phyloP scores from a whole-genome alignment of 768 basidiomycete genomes.

The Amanita subjunquillea region DNA sequence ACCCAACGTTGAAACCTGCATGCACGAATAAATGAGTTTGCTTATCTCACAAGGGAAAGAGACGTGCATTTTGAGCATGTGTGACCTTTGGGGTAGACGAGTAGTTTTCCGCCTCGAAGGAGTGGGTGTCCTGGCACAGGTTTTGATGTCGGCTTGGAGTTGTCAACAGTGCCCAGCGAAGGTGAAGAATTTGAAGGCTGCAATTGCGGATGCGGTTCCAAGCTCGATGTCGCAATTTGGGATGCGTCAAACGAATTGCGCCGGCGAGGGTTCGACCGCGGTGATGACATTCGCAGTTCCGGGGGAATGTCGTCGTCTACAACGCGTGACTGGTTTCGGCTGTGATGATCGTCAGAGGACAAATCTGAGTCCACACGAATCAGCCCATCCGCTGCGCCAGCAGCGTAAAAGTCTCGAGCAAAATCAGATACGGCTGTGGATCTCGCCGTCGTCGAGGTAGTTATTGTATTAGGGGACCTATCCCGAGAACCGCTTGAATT shows the following conservation, averaged over 20 bases:
- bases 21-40: not conserved
- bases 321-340: not conserved
- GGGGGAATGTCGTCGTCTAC: not conserved
- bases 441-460: not conserved
- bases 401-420: conserved; percentile 53
- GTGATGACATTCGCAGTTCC: not conserved
- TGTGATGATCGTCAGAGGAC: not conserved
- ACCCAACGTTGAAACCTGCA: conserved; percentile 65
- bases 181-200: not conserved
- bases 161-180: conserved; percentile 19
- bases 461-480: not conserved
- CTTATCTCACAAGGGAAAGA: not conserved
- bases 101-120: conserved; percentile 44
- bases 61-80: conserved; percentile 59
- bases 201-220: not conserved
- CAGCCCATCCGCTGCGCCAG: conserved; percentile 23
- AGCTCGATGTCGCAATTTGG: too few relatives aligned
- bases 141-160: conserved; percentile 50
- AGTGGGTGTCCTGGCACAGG: conserved; percentile 64
- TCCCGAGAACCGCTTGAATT: not conserved
- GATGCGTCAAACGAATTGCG: not conserved
- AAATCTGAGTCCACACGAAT: not conserved
- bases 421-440: conserved; percentile 33
- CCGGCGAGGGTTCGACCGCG: not conserved
- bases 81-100: conserved; percentile 61